Evolutionary conservation across 2,329 filamentous ascomycete species (phyloP), one percentile per base, ranked within the genome.

Genomic region (Drechslerella dactyloides): DNA sequence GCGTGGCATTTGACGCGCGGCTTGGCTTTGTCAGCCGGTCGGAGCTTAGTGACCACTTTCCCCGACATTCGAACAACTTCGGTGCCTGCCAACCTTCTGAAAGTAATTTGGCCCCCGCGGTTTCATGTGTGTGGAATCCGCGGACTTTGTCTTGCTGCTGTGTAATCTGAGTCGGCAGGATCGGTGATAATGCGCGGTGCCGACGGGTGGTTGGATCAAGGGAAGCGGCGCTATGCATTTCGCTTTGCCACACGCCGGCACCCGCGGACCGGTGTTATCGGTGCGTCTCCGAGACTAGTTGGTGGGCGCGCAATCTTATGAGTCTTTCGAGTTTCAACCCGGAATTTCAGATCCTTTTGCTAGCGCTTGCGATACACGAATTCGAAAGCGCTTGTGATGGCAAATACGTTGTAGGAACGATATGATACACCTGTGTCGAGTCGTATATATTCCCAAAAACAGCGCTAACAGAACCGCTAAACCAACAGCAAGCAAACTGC

Each of bases 1-100:
- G 50, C 17, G 68, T 72, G 68, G 68, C 64, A 72, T 59, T 72
- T 55, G 54, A 63, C 68, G 68, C 68, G 68, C 68, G 68, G 64
- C 68, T 72, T 30, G 54, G 50, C 51, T 65, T 72, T 65, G 60
- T 65, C 60, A 65, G 55, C 60, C 17, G 35, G 68, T 72, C 60
- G 68, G 68, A 33, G 23, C 46, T 59, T 72, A 61, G 40, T 60
- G 46, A 24, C 10, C 60, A 72, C 37, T 48, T 72, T 72, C 68
- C 51, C 55, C 62, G 42, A 61, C 51, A 21, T 72, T 72, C 68
- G 40, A 72, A 65, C 40, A 65, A 52, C 11, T 72, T 65, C 60
- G 46, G 33, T 40, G 48, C 40, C 24, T n/a, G 33, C 17, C n/a
- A 57, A 50, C 23, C n/a, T 17, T 24, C 48, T 42, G 35, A 68